Base-by-base conservation (phyloP, 495 filamentous ascomycete genomes). In the Hyphodiscus hymeniophilus region DNA sequence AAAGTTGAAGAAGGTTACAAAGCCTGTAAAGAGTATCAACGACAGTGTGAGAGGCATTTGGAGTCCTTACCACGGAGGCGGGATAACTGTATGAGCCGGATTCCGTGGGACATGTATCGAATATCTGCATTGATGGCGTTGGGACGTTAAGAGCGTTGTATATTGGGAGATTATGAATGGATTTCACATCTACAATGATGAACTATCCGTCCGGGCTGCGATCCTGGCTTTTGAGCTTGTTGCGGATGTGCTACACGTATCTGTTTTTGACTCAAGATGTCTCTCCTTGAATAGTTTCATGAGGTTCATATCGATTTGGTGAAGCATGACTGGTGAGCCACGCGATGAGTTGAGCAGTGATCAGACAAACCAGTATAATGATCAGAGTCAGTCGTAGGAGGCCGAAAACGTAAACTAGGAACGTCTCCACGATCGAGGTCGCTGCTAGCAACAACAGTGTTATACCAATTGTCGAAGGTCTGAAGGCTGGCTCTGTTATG, bases 21-120 rank as follows among this genome's bases (percentile, higher is more conserved):
- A 91, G 73, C 82, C 87, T 6, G 83, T 98, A 18, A 76, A 70
- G 46, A 91, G 86, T 76, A 69, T 85, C 63, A 96, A 92, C 63
- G 81, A 90, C 66, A 89, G 88, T 68, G 89, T 96, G 12, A 81
- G 92, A 71, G 92, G 92, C 48, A 79, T 97, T 52, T 98, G 91
- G 89, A 84, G 80, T 70, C 89, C 89, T 34, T 95, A 85, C 63
- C 92, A 97, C 65, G 89, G 90, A 48, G 42, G 60, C 43, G 48
- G 54, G 0, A 56, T 54, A 16, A 22, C 44, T 45, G 59, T 61
- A 18, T 61, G 40, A 58, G 20, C 10, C 10, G 15, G 36, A 22
- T 10, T 21, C 11, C 15, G n/a, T 18, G 7, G 13, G 38, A 7
- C 20, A 11, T 50, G 40, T 57, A 53, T 33, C 23, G 40, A 51